A percentile compares a stretch with the other conserved stretches of the same genome.
phyloP scores from a whole-genome alignment of 1,284 basidiomycete species.

The Kalmanozyma brasiliensis region DNA sequence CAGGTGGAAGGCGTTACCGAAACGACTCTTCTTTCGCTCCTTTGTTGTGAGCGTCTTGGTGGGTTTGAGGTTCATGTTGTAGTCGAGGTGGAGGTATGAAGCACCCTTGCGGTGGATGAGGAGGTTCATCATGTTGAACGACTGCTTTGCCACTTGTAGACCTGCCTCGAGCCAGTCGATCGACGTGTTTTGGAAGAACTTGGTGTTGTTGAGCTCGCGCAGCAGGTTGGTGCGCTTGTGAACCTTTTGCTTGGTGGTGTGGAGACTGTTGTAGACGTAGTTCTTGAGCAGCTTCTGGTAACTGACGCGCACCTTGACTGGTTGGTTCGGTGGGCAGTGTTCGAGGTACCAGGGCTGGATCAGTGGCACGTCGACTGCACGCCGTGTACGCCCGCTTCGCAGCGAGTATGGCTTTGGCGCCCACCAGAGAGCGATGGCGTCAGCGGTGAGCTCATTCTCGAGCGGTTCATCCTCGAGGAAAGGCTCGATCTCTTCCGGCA shows the following conservation, averaged over 20 bases:
- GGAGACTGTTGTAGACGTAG: conserved; percentile 93
- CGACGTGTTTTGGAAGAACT: conserved; percentile 98
- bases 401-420: conserved; percentile 95
- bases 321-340: conserved; percentile 94
- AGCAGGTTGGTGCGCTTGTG: conserved; percentile 98
- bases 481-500: conserved; percentile 83
- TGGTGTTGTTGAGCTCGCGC: conserved; percentile 94
- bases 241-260: conserved; percentile 88
- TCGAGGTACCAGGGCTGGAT: conserved; percentile 96
- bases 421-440: conserved; percentile 98
- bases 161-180: conserved; percentile 99
- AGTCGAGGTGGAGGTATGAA: conserved; percentile 92
- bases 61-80: conserved; percentile 95
- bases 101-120: conserved; percentile 98
- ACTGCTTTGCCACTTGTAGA: conserved; percentile 96
- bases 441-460: conserved; percentile 91
- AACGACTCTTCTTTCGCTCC: conserved; percentile 99
- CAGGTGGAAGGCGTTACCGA: conserved; percentile 97
- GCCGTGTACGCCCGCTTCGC: conserved; percentile 88
- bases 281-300: conserved; percentile 99
- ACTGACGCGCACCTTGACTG: conserved; percentile 98
- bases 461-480: conserved; percentile 85
- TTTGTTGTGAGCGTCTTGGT: conserved; percentile 99
- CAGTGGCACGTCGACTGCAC: conserved; percentile 93
- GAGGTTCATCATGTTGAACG: conserved; percentile 99